Evolutionary conservation across 2,329 filamentous ascomycete species (phyloP).

Genomic region (Colletotrichum zoysiae): DNA sequence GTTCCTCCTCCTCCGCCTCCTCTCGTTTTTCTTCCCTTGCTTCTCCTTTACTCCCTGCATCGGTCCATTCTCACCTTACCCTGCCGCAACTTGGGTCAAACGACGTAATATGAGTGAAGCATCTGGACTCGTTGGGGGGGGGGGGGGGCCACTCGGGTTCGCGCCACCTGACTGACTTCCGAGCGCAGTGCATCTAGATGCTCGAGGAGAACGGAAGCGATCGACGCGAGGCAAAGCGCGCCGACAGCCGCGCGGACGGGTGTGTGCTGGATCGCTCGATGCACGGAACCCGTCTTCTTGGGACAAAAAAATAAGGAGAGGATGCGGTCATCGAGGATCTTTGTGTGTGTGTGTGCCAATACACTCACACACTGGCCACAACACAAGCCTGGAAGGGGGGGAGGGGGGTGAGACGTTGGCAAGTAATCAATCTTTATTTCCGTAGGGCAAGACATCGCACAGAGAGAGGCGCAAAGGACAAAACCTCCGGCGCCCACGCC

Average conservation of each 20-base stretch:
- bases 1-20: neutral
- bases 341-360: neutral
- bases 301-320: neutral
- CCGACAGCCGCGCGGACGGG: conserved; percentile 15
- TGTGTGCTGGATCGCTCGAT: conserved; percentile 2
- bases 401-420: neutral
- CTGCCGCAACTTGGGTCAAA: conserved; percentile 28
- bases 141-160: neutral
- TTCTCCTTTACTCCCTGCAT: neutral
- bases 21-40: neutral
- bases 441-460: neutral
- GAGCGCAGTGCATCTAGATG: neutral
- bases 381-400: neutral
- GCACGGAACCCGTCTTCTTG: conserved; percentile 7
- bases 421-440: no score
- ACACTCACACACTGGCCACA: neutral
- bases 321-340: neutral
- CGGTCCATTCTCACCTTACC: conserved; percentile 30
- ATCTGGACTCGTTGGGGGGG: neutral
- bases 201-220: conserved; percentile 24
- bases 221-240: conserved; percentile 17
- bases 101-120: conserved; percentile 26
- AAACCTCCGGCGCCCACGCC: conserved; percentile 33
- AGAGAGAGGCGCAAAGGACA: conserved; percentile 12
- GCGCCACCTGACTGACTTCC: neutral